Base-by-base conservation (phyloP, 2,329 filamentous ascomycete species). In the Cercospora janseana region DNA sequence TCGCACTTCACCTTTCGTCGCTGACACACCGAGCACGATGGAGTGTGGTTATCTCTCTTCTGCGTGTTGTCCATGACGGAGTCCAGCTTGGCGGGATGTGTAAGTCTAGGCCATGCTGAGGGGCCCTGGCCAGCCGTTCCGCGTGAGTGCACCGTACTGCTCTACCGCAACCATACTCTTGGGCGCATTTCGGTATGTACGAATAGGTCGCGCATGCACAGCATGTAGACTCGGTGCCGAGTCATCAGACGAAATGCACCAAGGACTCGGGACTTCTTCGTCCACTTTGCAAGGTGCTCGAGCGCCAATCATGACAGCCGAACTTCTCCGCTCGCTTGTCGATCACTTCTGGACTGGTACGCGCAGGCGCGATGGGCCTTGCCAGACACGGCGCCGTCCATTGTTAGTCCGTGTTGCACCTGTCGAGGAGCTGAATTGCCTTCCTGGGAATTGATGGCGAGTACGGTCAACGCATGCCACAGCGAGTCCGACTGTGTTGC, bases 1-100 rank as follows among this genome's bases (percentile, higher is more conserved):
- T 60, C 54, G 35, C 61, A 63, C 35, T 62, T 62, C 31, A 63
- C 56, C 52, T 58, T 60, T n/a, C 56, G 41, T 28, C 54, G 48
- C 46, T 57, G 55, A 37, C 61, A 63, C 6, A 62, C 57, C 4
- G 59, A 55, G 43, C 61, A 63, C 18, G 54, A 58, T 3, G 60
- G 60, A 16, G 59, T 63, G 45, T 58, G 56, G 35, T 63, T 63
- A 34, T 63, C 60, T 49, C 60, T 51, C 46, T 58, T 59, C 44
- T 37, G 44, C 34, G 44, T 38, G 4, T 31, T 13, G 31, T 47
- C 44, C 44, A 47, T 47, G 16, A 23, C 13, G 29, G 26, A 32
- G 21, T 23, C n/a, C 23, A 47, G 44, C 44, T 46, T 24, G 31
- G 29, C 43, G n/a, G 20, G 16, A 10, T 15, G 31, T 40, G 32